phyloP scores from a whole-genome alignment of 2,329 filamentous ascomycete genomes.

The Xylaria sp. region DNA sequence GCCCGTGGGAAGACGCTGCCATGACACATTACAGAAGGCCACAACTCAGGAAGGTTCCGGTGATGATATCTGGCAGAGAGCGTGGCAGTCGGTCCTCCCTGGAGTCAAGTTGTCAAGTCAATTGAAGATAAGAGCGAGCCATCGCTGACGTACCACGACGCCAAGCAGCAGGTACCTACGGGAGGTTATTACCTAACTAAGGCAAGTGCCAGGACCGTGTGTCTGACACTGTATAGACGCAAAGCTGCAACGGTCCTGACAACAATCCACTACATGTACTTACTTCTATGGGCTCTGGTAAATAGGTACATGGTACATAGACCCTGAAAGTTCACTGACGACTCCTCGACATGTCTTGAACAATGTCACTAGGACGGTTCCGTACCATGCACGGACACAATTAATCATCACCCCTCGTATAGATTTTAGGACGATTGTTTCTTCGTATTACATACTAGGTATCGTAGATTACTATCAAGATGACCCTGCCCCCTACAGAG shows the following conservation, averaged over 20 bases:
- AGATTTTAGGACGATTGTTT: background rate
- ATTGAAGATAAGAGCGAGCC: slow-evolving; percentile 5
- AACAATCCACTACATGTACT: too few species aligned
- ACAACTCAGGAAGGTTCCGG: background rate
- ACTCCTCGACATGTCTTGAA: background rate
- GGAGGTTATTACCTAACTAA: background rate
- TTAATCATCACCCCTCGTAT: background rate
- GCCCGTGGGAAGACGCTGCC: slow-evolving; percentile 5
- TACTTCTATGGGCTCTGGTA: background rate
- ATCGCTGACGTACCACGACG: background rate
- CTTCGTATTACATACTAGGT: slow-evolving; percentile 9
- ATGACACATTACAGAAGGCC: slow-evolving; percentile 25
- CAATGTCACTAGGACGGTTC: background rate
- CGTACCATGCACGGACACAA: background rate
- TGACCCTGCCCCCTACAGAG: background rate
- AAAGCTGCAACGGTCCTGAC: too few species aligned
- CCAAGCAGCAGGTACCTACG: background rate
- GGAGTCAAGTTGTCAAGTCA: background rate
- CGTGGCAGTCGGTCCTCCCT: background rate
- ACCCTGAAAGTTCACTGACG: background rate
- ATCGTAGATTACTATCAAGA: slow-evolving; percentile 12
- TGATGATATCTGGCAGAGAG: background rate
- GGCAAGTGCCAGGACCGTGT: background rate
- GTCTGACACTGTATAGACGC: background rate
- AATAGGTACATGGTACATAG: background rate